Evolutionary conservation across 2,329 filamentous ascomycete species (phyloP).

Genomic region (Pseudogymnoascus destructans): DNA sequence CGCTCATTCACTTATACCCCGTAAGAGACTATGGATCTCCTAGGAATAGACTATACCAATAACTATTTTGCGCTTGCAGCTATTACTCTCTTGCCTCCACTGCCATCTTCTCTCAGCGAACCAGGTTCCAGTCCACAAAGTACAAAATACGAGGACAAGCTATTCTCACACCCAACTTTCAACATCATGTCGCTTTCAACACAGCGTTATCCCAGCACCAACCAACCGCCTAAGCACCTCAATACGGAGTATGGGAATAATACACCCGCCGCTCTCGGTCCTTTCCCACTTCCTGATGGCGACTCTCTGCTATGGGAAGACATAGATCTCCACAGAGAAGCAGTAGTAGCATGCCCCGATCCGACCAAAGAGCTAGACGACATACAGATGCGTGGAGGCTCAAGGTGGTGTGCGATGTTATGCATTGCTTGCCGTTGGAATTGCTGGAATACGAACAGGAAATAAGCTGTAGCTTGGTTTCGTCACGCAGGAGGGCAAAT

Average conservation of each 20-base stretch:
- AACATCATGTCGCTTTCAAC: neutral
- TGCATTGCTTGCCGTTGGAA: neutral
- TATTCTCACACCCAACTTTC: neutral
- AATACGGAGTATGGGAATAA: neutral
- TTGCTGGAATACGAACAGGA: neutral
- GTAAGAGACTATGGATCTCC: neutral
- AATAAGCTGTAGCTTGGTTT: neutral
- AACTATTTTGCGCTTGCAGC: neutral
- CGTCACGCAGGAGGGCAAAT: neutral
- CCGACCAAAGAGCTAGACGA: neutral
- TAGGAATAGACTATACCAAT: neutral
- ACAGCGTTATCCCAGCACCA: neutral
- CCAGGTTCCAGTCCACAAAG: neutral
- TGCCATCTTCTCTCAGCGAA: neutral
- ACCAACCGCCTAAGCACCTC: neutral
- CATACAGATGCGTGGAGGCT: neutral
- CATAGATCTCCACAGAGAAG: neutral
- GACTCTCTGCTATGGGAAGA: neutral
- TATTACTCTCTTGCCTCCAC: neutral
- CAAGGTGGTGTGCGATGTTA: neutral
- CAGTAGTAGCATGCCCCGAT: neutral
- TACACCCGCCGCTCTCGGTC: neutral
- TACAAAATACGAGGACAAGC: neutral
- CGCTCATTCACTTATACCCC: neutral
- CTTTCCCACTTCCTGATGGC: neutral